A percentile compares a stretch with the other conserved stretches of the same genome.
Evolutionary conservation across 441 rosid species (phyloP).

Genomic region (Theobroma grandiflorum): DNA sequence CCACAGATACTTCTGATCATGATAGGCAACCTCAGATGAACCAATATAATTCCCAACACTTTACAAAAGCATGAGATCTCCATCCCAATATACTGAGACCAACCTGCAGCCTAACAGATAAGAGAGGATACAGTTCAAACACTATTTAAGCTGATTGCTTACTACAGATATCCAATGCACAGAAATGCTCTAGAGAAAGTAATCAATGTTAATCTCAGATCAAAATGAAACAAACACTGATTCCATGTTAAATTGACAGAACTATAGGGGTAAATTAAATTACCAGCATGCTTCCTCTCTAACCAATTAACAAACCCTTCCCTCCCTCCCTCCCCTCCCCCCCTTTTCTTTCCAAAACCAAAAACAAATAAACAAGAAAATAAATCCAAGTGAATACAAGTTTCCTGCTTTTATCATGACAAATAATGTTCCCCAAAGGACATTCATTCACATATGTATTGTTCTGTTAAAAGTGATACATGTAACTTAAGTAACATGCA

Average conservation of each 20-base stretch:
- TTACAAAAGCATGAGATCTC: slow-evolving; percentile 35
- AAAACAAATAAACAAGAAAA: background rate
- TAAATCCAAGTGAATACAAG: slow-evolving; percentile 10
- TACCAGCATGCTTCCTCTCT: slow-evolving; percentile 10
- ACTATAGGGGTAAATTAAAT: background rate
- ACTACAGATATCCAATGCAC: background rate
- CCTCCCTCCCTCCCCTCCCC: background rate
- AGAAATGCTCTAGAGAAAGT: background rate
- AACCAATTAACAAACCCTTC: background rate
- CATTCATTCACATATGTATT: background rate
- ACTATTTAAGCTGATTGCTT: slow-evolving; percentile 1
- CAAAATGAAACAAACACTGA: background rate
- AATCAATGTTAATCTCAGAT: background rate
- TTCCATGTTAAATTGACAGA: background rate
- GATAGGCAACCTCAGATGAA: slow-evolving; percentile 32
- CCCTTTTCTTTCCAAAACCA: background rate
- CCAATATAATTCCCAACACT: slow-evolving; percentile 28
- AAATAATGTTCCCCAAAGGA: background rate
- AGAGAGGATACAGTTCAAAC: slow-evolving; percentile 17
- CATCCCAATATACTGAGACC: slow-evolving; percentile 32
- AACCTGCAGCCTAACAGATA: slow-evolving; percentile 39
- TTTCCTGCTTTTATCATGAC: background rate
- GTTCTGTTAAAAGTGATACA: background rate
- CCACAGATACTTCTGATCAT: slow-evolving; percentile 27
- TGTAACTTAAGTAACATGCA: slow-evolving; percentile 16